A percentile compares a stretch with the other conserved stretches of the same genome.
phyloP scores from a whole-genome alignment of 2,329 filamentous ascomycete species.

The Ascochyta viciae-villosae region DNA sequence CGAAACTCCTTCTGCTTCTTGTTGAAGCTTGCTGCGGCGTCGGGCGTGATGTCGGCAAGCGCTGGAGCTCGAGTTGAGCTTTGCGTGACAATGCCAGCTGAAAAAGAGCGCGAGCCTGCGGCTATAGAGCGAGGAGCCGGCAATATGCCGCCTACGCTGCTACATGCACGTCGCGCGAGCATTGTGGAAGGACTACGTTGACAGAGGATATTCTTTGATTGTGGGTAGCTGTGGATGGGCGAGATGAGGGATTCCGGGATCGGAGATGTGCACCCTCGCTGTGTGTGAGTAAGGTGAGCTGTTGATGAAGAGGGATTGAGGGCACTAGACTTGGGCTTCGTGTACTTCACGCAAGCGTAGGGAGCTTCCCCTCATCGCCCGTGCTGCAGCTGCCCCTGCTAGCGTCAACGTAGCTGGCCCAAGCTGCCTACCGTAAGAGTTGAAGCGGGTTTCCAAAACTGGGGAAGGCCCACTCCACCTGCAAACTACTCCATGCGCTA shows the following conservation, averaged over 20 bases:
- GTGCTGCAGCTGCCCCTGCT: slow-evolving; percentile 21
- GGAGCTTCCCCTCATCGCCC: slow-evolving; percentile 18
- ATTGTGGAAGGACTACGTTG: slow-evolving; percentile 27
- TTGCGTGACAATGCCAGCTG: slow-evolving; percentile 34
- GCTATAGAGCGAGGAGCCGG: slow-evolving; percentile 22
- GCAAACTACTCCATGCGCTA: too few relatives aligned
- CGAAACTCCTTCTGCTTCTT: slow-evolving; percentile 86
- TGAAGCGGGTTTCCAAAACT: slow-evolving; percentile 6
- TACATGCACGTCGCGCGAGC: slow-evolving; percentile 41
- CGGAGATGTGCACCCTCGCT: background rate
- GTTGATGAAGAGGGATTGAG: background rate
- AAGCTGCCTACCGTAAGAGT: background rate
- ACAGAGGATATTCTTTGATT: background rate
- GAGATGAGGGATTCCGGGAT: background rate
- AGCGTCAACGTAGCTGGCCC: background rate
- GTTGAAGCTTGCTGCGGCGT: slow-evolving; percentile 78
- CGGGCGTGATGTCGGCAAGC: slow-evolving; percentile 81
- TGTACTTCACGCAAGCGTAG: slow-evolving; percentile 4
- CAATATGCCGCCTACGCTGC: slow-evolving; percentile 34
- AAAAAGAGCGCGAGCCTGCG: slow-evolving; percentile 37
- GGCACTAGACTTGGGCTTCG: background rate
- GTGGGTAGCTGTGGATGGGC: background rate
- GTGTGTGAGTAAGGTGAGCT: background rate
- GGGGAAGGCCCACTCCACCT: slow-evolving; percentile 5
- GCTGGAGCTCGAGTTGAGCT: slow-evolving; percentile 62